Evolutionary conservation across 2,329 filamentous ascomycete genomes (phyloP).

Genomic region (Trichoderma sp.): DNA sequence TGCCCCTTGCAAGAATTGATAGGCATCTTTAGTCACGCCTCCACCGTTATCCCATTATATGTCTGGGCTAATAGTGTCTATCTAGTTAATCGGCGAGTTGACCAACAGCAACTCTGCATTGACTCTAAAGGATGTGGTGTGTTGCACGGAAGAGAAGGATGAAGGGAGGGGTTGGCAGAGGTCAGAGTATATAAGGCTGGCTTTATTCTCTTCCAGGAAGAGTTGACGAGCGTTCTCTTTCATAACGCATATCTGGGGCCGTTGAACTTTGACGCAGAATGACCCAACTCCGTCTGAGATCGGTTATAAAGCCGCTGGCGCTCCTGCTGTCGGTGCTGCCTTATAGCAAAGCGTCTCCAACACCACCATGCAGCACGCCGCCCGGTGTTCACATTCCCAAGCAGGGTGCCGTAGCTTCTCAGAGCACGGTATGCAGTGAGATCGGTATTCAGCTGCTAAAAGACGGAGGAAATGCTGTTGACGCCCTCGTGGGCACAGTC

Average conservation of each 20-base stretch:
- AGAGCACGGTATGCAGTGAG: slow-evolving; percentile 56
- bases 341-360: not conserved
- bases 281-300: slow-evolving; percentile 4
- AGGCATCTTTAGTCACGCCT: not conserved
- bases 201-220: not conserved
- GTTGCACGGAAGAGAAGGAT: not conserved
- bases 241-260: not conserved
- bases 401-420: slow-evolving; percentile 59
- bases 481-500: slow-evolving; percentile 62
- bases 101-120: not conserved
- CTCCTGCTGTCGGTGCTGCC: not conserved
- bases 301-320: not conserved
- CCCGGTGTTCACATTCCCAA: slow-evolving; percentile 23
- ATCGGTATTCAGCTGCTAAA: slow-evolving; percentile 57
- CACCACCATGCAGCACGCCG: not conserved
- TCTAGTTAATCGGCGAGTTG: not conserved
- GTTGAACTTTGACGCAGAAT: not conserved
- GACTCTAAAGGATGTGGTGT: not conserved
- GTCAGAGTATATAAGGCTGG: not conserved
- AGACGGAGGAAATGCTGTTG: slow-evolving; percentile 63
- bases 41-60: not conserved
- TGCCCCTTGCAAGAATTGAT: not conserved
- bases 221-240: not conserved
- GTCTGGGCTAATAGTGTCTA: not conserved
- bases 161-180: not conserved